Percentiles rank a stretch among this genome's conserved stretches.
These are phyloP conservation scores for Ichthyophonus hoferi DNA, from an alignment of 208 protist species.

Conservation along the genomic window DNA sequence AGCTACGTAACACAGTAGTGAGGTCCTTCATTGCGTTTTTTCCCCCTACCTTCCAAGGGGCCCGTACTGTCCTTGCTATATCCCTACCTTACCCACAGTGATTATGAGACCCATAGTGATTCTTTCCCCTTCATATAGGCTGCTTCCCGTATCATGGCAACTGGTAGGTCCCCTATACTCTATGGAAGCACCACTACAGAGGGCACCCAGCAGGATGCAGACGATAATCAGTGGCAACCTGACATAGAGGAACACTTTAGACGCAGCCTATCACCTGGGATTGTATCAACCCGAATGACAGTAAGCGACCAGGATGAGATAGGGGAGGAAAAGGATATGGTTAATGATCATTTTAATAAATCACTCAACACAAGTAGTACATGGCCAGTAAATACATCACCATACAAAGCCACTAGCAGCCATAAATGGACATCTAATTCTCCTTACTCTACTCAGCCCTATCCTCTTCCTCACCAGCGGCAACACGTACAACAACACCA, in stretches of 20 bases:
- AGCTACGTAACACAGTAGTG: too few species aligned
- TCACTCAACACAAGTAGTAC: background rate
- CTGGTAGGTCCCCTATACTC: too few species aligned
- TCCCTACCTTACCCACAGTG: too few species aligned
- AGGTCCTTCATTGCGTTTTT: too few species aligned
- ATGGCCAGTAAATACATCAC: background rate
- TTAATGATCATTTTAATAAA: background rate
- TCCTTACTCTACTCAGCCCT: background rate
- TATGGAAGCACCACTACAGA: too few species aligned
- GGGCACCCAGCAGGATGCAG: too few species aligned
- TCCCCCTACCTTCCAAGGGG: too few species aligned
- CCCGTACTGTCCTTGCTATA: too few species aligned
- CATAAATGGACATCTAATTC: background rate
- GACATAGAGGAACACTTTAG: background rate
- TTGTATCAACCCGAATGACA: too few species aligned
- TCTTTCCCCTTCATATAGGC: too few species aligned
- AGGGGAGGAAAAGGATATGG: background rate
- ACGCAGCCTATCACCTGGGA: background rate
- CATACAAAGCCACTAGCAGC: background rate
- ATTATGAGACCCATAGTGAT: too few species aligned
- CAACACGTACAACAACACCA: background rate
- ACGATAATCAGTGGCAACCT: background rate
- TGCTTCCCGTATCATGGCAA: too few species aligned
- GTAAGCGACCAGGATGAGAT: background rate
- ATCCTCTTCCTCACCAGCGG: background rate